These are phyloP conservation scores for Mycena indigotica DNA, from an alignment of 768 basidiomycete genomes.

Conservation along the genomic window DNA sequence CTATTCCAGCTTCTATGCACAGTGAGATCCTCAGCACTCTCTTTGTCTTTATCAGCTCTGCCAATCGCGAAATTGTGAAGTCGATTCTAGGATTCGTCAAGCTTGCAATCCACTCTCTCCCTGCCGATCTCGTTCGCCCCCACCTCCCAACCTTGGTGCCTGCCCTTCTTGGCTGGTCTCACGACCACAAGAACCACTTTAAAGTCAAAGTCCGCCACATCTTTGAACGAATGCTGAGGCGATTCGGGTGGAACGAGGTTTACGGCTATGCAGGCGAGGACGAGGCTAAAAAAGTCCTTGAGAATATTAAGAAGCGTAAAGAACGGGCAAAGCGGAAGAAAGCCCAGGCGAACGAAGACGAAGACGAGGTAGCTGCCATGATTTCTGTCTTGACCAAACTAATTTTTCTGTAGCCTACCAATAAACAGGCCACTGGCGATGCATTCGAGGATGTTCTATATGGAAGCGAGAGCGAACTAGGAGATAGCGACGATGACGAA, in stretches of 20 bases:
- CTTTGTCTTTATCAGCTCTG: conserved; percentile 87
- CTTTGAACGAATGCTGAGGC: conserved; percentile 91
- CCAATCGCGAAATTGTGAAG: conserved; percentile 97
- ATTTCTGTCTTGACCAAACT: neutral
- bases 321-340: conserved; percentile 91
- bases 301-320: conserved; percentile 95
- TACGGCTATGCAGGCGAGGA: conserved; percentile 73
- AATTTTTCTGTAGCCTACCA: conserved; percentile 40
- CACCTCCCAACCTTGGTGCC: conserved; percentile 81
- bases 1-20: conserved; percentile 70
- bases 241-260: conserved; percentile 87
- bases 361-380: conserved; percentile 50
- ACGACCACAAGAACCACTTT: conserved; percentile 99
- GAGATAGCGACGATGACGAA: conserved; percentile 68
- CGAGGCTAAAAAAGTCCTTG: conserved; percentile 83
- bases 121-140: conserved; percentile 69
- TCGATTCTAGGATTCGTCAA: conserved; percentile 95
- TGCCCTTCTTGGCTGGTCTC: conserved; percentile 86
- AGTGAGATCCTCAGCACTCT: conserved; percentile 85
- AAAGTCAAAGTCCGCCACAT: conserved; percentile 96
- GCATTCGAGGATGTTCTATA: conserved; percentile 98
- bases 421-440: conserved; percentile 67
- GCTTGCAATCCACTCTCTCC: conserved; percentile 85
- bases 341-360: conserved; percentile 58
- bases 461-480: conserved; percentile 91